Evolutionary conservation across 1,284 basidiomycete species (phyloP).

Genomic region (Vanrija sp.): DNA sequence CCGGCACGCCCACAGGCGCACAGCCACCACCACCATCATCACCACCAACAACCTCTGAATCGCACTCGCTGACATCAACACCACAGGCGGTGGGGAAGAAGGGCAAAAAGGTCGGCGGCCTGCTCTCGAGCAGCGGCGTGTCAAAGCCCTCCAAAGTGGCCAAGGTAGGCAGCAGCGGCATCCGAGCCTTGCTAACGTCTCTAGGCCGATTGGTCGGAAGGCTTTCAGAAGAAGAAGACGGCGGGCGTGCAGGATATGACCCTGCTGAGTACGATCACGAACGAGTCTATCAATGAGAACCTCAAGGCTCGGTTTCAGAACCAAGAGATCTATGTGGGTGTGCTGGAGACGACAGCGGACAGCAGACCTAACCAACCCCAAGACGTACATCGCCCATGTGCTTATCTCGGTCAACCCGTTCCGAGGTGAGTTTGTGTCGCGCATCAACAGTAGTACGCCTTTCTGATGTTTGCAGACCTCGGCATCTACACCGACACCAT

Average conservation of each 20-base stretch:
- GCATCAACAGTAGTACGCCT: not conserved
- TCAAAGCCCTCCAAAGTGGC: constrained; percentile 17
- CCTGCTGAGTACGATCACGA: constrained; percentile 90
- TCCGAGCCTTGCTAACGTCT: not conserved
- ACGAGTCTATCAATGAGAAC: constrained; percentile 97
- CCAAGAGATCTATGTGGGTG: constrained; percentile 79
- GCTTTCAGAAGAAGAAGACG: constrained; percentile 97
- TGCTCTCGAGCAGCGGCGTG: constrained; percentile 56
- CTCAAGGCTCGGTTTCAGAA: constrained; percentile 93
- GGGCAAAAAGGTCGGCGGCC: constrained; percentile 71
- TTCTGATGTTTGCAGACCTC: constrained; percentile 59
- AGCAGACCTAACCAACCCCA: not conserved
- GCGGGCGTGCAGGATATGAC: constrained; percentile 99
- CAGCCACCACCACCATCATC: not conserved
- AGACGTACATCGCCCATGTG: constrained; percentile 95
- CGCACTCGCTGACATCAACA: constrained; percentile 10
- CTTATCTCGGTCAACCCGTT: constrained; percentile 99
- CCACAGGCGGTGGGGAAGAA: constrained; percentile 82
- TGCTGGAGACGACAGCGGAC: not conserved
- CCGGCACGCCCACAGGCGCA: not conserved
- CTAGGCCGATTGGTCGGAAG: constrained; percentile 96
- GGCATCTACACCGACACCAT: constrained; percentile 95
- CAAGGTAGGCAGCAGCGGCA: constrained; percentile 12
- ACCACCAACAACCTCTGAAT: not conserved
- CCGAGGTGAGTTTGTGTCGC: constrained; percentile 59